Percentiles rank a stretch among this genome's conserved stretches.
Evolutionary conservation across 495 filamentous ascomycete genomes (phyloP).

Genomic region (Achaetomiella virescens): DNA sequence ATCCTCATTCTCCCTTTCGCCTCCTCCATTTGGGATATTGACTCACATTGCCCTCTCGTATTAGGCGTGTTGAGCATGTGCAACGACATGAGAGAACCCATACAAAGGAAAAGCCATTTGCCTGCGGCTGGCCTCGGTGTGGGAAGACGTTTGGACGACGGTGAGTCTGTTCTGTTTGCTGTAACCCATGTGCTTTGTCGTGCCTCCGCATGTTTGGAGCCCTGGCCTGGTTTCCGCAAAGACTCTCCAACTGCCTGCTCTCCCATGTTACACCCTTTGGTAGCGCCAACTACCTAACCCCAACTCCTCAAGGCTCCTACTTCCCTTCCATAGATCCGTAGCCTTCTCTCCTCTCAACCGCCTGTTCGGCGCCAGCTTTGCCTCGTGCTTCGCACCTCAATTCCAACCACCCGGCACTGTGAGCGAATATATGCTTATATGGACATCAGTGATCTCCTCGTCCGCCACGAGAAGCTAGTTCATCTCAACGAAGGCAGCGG

Average conservation of each 20-base stretch:
- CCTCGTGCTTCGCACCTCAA: background rate
- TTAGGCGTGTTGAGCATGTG: constrained; percentile 54
- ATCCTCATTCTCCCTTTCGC: constrained; percentile 15
- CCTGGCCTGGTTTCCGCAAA: constrained; percentile 2
- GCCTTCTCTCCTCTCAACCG: constrained; percentile 4
- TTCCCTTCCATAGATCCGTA: background rate
- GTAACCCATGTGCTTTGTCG: background rate
- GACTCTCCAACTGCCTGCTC: background rate
- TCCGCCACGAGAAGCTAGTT: constrained; percentile 67
- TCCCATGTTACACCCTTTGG: background rate
- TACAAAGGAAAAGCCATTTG: constrained; percentile 56
- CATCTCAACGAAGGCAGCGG: constrained; percentile 54
- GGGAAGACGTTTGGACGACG: constrained; percentile 53
- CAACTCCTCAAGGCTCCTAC: background rate
- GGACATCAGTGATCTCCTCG: constrained; percentile 62
- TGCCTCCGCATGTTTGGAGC: constrained; percentile 4
- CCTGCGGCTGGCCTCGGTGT: constrained; percentile 47
- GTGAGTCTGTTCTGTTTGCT: constrained; percentile 29
- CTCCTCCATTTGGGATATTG: constrained; percentile 29
- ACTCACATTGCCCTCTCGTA: constrained; percentile 39
- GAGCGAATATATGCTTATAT: constrained; percentile 41
- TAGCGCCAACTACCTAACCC: background rate
- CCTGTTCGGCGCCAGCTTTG: background rate
- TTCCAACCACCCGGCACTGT: constrained; percentile 1
- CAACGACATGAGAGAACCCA: constrained; percentile 57